phyloP scores from a whole-genome alignment of 2,329 filamentous ascomycete species.

The Pseudocercospora eumusae region DNA sequence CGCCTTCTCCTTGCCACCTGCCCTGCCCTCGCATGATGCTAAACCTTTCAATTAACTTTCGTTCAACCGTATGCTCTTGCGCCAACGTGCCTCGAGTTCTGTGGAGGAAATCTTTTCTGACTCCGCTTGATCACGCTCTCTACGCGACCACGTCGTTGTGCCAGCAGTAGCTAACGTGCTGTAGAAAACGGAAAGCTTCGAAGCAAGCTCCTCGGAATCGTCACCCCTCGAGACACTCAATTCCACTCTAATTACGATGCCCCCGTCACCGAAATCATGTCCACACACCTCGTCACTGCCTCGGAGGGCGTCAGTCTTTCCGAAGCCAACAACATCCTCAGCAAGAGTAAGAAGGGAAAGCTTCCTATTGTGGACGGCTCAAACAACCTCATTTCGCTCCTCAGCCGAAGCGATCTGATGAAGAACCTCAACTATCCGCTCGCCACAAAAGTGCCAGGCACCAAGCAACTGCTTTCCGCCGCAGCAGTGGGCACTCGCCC shows the following conservation, averaged over 20 bases:
- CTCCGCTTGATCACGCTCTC: constrained; percentile 9
- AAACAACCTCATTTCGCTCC: constrained; percentile 69
- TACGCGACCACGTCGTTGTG: background rate
- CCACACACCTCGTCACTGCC: constrained; percentile 89
- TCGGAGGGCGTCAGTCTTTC: constrained; percentile 75
- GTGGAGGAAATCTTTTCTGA: constrained; percentile 42
- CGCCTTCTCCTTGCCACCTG: constrained; percentile 9
- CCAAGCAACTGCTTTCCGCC: constrained; percentile 95
- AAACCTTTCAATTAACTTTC: constrained; percentile 90
- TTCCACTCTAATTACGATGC: constrained; percentile 77
- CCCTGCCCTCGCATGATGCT: constrained; percentile 67
- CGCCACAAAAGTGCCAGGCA: constrained; percentile 92
- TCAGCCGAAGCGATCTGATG: constrained; percentile 92
- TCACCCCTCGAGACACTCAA: constrained; percentile 97
- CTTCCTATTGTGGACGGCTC: constrained; percentile 54
- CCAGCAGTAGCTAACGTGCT: too few species aligned
- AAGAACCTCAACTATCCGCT: constrained; percentile 98
- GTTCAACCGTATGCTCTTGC: constrained; percentile 92
- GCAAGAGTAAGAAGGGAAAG: constrained; percentile 91
- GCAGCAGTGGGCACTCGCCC: constrained; percentile 94
- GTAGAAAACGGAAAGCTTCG: constrained; percentile 86
- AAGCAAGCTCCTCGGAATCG: constrained; percentile 94
- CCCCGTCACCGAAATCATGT: constrained; percentile 88
- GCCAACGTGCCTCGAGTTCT: constrained; percentile 38
- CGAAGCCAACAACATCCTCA: constrained; percentile 91